These are phyloP conservation scores for Pestalotiopsis sp. DNA, from an alignment of 2,329 filamentous ascomycete species.

Conservation along the genomic window DNA sequence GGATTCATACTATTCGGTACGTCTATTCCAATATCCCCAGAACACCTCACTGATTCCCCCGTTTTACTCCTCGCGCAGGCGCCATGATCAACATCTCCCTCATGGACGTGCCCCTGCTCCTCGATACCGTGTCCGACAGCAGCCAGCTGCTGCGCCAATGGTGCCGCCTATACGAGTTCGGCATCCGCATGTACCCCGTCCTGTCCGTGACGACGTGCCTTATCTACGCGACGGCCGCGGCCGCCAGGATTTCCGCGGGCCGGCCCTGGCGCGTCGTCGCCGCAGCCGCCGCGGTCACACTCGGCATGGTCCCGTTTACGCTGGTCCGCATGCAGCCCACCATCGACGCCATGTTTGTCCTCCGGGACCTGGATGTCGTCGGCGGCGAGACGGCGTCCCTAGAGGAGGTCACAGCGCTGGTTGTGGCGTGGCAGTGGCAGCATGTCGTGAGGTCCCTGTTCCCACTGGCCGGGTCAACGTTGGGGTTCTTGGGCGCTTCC, in stretches of 20 bases:
- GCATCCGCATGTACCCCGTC: constrained; percentile 30
- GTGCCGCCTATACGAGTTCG: constrained; percentile 36
- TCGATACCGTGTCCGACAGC: constrained; percentile 29
- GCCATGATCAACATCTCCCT: constrained; percentile 23
- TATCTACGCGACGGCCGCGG: not conserved
- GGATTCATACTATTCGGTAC: not conserved
- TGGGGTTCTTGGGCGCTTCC: constrained; percentile 7
- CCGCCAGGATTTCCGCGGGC: constrained; percentile 17
- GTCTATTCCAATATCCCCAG: not conserved
- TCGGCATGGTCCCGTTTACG: constrained; percentile 39
- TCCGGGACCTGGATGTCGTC: constrained; percentile 15
- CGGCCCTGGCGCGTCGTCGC: constrained; percentile 21
- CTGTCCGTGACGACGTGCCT: constrained; percentile 21
- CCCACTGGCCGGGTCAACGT: constrained; percentile 20
- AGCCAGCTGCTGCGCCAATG: constrained; percentile 32
- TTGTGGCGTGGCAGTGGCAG: constrained; percentile 29
- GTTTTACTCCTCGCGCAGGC: not conserved
- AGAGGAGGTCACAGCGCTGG: constrained; percentile 18
- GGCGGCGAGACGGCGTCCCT: constrained; percentile 6
- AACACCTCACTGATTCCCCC: not conserved
- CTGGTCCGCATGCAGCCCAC: constrained; percentile 36
- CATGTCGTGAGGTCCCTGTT: constrained; percentile 26
- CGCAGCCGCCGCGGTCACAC: constrained; percentile 27
- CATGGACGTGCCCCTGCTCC: constrained; percentile 32
- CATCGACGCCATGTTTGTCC: constrained; percentile 31